Evolutionary conservation across 768 basidiomycete species (phyloP).

Genomic region (Megacollybia marginata): DNA sequence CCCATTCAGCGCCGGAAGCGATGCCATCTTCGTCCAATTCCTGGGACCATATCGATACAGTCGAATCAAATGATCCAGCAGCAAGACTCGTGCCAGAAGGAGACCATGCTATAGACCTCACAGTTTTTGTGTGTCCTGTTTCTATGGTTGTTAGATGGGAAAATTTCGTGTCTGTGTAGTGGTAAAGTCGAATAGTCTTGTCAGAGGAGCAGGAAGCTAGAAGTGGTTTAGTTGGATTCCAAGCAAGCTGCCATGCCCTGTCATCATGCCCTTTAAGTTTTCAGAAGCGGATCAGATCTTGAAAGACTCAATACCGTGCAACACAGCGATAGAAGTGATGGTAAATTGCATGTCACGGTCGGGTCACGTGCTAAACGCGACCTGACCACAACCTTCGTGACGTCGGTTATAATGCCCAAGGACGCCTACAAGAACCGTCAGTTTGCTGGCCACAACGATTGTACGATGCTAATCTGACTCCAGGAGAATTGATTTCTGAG

Average conservation of each 20-base stretch:
- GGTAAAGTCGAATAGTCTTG: constrained; percentile 81
- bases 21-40: constrained; percentile 29
- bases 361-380: too few relatives aligned
- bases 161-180: constrained; percentile 31
- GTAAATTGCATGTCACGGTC: too few relatives aligned
- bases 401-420: too few relatives aligned
- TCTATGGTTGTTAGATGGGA: constrained; percentile 56
- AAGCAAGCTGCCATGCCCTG: constrained; percentile 81
- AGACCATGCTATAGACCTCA: constrained; percentile 82
- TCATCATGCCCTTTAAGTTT: constrained; percentile 60
- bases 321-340: too few relatives aligned
- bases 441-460: too few relatives aligned
- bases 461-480: too few relatives aligned
- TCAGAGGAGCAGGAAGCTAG: constrained; percentile 94
- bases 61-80: constrained; percentile 90
- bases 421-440: too few relatives aligned
- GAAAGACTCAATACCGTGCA: too few relatives aligned
- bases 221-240: constrained; percentile 77
- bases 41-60: constrained; percentile 86
- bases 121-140: constrained; percentile 84
- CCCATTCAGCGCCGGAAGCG: constrained; percentile 60
- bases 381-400: too few relatives aligned
- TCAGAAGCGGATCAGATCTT: not conserved
- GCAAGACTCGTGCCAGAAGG: constrained; percentile 84
- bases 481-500: too few relatives aligned